Evolutionary conservation across 129 eudicot species (phyloP), one percentile per base, ranked within the genome.

Genomic region (Silybum marianum): DNA sequence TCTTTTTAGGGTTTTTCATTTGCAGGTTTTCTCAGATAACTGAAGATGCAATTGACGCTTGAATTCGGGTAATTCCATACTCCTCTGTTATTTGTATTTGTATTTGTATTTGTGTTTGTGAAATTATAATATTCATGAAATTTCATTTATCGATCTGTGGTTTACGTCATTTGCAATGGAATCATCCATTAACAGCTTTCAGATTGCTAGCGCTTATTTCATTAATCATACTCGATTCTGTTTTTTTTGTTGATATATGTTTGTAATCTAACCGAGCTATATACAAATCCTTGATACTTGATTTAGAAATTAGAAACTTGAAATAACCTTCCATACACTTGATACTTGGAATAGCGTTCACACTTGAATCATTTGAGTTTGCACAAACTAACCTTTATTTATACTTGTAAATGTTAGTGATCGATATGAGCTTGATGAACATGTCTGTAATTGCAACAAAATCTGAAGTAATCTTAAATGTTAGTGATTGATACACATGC

Each of bases 51-150:
- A 58, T 84, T 93, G 73, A 93, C 94, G 69, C 92, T 93, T 75
- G 98, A 93, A 88, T 93, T 93, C 83, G 97, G 98, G 98, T 93
- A 91, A 80, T 73, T 78, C 30, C 58, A 14, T 80, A 16, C 0
- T 16, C 24, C 18, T 77, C 19, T 71, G 23, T 22, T n/a, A 11
- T 67, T 58, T 73, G 12, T 19, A 28, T 72, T 24, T n/a, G 25
- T 23, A n/a, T n/a, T n/a, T 22, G 38, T n/a, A 11, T 67, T 58
- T 73, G 12, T 19, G 39, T 72, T 24, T n/a, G 25, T 23, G 6
- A 68, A 25, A 60, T 62, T 13, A 23, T 24, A 6, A n/a, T 26
- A 71, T 6, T 51, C 23, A 48, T 63, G 16, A 13, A 7, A 4
- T 18, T 77, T 34, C 28, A 8, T 74, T 25, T 22, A 54, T 16